A percentile compares a stretch with the other conserved stretches of the same genome.
Evolutionary conservation across 805 yeast species (phyloP).

Genomic region (Kurtzmaniella fragi): DNA sequence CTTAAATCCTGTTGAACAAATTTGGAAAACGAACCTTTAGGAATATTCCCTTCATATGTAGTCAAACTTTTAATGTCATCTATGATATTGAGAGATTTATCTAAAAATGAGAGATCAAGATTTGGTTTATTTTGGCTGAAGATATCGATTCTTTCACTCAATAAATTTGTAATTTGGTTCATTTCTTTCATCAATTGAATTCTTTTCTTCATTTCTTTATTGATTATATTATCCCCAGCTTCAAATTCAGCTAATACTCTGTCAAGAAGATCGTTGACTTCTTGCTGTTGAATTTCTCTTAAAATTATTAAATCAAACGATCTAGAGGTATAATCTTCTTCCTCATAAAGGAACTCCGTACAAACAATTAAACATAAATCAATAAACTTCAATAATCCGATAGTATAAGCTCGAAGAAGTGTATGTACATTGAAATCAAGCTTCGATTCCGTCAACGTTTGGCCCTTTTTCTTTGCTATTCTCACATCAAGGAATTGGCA

Average conservation of each 20-base stretch:
- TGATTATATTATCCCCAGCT: slow-evolving; percentile 10
- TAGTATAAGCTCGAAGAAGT: slow-evolving; percentile 45
- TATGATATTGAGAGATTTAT: slow-evolving; percentile 10
- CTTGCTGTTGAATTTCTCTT: slow-evolving; percentile 14
- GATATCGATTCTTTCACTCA: slow-evolving; percentile 9
- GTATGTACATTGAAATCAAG: slow-evolving; percentile 31
- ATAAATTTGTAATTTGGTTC: slow-evolving; percentile 19
- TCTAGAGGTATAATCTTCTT: slow-evolving; percentile 68
- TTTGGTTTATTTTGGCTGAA: not conserved
- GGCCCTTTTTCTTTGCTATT: slow-evolving; percentile 2
- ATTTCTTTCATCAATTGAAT: slow-evolving; percentile 24
- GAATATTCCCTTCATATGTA: slow-evolving; percentile 6
- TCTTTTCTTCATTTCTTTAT: slow-evolving; percentile 13
- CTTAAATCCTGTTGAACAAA: slow-evolving; percentile 31
- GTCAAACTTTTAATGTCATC: slow-evolving; percentile 3
- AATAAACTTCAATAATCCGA: slow-evolving; percentile 53
- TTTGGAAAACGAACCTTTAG: slow-evolving; percentile 26
- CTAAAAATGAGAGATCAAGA: slow-evolving; percentile 10
- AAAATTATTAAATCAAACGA: slow-evolving; percentile 47
- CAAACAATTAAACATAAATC: slow-evolving; percentile 44
- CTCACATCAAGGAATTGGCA: slow-evolving; percentile 6
- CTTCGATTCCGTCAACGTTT: slow-evolving; percentile 4
- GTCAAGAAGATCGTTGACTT: slow-evolving; percentile 25
- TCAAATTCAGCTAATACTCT: slow-evolving; percentile 28
- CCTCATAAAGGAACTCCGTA: slow-evolving; percentile 62